These are phyloP conservation scores for Berkeleyomyces rouxiae DNA, from an alignment of 2,329 filamentous ascomycete genomes.

Conservation along the genomic window DNA sequence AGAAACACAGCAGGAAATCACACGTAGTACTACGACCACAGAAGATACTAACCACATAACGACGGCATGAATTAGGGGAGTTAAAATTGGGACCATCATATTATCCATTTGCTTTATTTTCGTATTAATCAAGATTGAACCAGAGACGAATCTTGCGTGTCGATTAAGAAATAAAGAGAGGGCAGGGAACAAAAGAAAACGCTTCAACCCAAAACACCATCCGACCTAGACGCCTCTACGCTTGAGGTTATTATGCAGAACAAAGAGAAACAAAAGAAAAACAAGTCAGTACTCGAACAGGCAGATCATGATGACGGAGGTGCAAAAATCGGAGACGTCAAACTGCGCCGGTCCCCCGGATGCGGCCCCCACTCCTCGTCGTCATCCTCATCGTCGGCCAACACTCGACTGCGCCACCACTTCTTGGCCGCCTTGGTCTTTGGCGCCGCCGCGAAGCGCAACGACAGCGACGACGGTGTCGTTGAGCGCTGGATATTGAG, in stretches of 20 bases:
- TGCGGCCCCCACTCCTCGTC: conserved; percentile 8
- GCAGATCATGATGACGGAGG: not conserved
- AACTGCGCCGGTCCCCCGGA: conserved; percentile 6
- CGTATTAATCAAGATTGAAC: not conserved
- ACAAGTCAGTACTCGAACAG: not conserved
- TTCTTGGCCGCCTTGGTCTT: conserved; percentile 2
- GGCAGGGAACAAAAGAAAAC: not conserved
- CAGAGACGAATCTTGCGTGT: not conserved
- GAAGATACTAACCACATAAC: not conserved
- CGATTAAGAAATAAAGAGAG: not conserved
- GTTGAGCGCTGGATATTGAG: conserved; percentile 8
- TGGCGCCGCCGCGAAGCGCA: conserved; percentile 11
- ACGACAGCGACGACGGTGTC: conserved; percentile 10
- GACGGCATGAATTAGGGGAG: not conserved
- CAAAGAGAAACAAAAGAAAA: not conserved
- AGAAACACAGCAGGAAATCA: not conserved
- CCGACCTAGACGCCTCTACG: not conserved
- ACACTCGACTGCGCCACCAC: not conserved
- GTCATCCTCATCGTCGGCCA: not conserved
- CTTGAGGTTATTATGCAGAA: not conserved
- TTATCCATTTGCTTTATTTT: not conserved
- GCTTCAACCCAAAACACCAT: not conserved
- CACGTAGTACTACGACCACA: not conserved
- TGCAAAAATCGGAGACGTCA: conserved; percentile 3
- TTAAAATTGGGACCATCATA: not conserved